phyloP scores from a whole-genome alignment of 805 yeast species.

The Debaryomyces hansenii region DNA sequence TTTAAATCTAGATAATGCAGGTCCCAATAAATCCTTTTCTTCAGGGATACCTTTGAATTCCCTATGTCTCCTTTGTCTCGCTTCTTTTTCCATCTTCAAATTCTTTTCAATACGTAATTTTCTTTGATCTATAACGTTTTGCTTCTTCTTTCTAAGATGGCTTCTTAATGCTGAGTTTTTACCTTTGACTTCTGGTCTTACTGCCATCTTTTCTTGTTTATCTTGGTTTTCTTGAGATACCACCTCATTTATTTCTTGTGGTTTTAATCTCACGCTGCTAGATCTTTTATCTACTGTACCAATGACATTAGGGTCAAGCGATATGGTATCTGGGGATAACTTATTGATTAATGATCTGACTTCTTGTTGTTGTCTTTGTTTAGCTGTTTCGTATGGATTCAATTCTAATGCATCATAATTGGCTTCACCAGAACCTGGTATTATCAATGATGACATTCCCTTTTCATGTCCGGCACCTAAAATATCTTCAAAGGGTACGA shows the following conservation, averaged over 20 bases:
- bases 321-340: slow-evolving; percentile 87
- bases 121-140: slow-evolving; percentile 84
- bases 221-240: slow-evolving; percentile 27
- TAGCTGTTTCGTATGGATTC: slow-evolving; percentile 88
- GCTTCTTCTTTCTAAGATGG: slow-evolving; percentile 77
- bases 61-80: slow-evolving; percentile 54
- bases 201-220: slow-evolving; percentile 51
- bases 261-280: slow-evolving; percentile 59
- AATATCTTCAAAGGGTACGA: slow-evolving; percentile 96
- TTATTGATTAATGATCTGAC: slow-evolving; percentile 84
- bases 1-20: slow-evolving; percentile 50
- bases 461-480: slow-evolving; percentile 80
- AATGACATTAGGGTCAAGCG: slow-evolving; percentile 83
- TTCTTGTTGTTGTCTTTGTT: slow-evolving; percentile 92
- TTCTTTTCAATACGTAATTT: slow-evolving; percentile 74
- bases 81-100: slow-evolving; percentile 69
- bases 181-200: slow-evolving; percentile 70
- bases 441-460: slow-evolving; percentile 81
- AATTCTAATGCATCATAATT: slow-evolving; percentile 91
- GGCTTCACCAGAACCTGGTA: slow-evolving; percentile 98
- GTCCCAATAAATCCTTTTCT: slow-evolving; percentile 52
- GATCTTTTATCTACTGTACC: slow-evolving; percentile 82
- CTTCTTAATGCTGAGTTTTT: slow-evolving; percentile 83
- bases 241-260: slow-evolving; percentile 53
- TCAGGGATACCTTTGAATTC: slow-evolving; percentile 47